These are phyloP conservation scores for Fusarium brevicatenulatum DNA, from an alignment of 2,329 filamentous ascomycete species.

Conservation along the genomic window DNA sequence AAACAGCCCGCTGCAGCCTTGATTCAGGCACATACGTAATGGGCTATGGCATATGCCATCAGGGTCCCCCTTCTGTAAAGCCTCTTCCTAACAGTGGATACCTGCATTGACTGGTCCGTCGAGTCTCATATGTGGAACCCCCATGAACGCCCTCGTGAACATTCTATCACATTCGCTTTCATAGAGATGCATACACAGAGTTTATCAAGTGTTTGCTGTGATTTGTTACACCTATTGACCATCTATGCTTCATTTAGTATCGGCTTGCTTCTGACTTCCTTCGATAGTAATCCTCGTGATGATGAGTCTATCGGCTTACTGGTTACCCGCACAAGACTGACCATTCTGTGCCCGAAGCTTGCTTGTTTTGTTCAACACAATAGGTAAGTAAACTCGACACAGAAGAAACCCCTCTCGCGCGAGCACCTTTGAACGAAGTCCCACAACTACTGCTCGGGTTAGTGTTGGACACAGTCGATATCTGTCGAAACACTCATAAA, in stretches of 20 bases:
- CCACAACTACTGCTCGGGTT: not conserved
- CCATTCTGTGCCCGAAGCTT: not conserved
- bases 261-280: not conserved
- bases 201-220: not conserved
- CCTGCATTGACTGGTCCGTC: not conserved
- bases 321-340: not conserved
- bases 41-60: conserved; percentile 25
- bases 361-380: not conserved
- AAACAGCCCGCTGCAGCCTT: not conserved
- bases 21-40: conserved; percentile 14
- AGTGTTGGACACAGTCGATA: not conserved
- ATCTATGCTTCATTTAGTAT: not conserved
- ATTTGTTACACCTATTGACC: not conserved
- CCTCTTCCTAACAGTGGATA: not conserved
- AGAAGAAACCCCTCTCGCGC: conserved; percentile 5
- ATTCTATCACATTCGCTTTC: conserved; percentile 9
- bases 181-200: not conserved
- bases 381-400: not conserved
- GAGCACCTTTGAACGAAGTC: conserved; percentile 10
- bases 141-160: conserved; percentile 17
- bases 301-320: not conserved
- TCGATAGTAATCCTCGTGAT: conserved; percentile 14
- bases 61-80: conserved; percentile 31
- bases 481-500: not conserved
- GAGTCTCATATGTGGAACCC: conserved; percentile 14